Conservation (phyloP, 2,329 filamentous ascomycete species). For the Ploettnerulaceae sp. region DNA sequence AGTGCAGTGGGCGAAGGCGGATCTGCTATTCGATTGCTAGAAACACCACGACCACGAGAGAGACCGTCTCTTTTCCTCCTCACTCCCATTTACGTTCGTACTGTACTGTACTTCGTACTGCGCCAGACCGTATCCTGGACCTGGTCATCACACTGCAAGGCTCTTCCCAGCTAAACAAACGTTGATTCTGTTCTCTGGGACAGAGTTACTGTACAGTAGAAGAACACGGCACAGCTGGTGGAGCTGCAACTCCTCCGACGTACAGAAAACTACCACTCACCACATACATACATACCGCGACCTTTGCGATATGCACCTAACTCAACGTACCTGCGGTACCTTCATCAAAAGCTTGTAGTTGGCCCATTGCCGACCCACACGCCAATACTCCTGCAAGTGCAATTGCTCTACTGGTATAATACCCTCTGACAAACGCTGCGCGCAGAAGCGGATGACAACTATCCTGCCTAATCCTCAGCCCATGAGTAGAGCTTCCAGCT, state of each 20-base stretch:
- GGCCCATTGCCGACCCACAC: slow-evolving; percentile 7
- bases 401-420: background rate
- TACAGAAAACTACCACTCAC: background rate
- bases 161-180: slow-evolving; percentile 17
- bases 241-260: background rate
- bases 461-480: slow-evolving; percentile 8
- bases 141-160: slow-evolving; percentile 8
- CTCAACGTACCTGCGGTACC: slow-evolving; percentile 11
- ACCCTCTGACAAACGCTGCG: background rate
- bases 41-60: too few species aligned
- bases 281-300: background rate
- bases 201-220: too few species aligned
- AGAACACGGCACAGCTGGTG: slow-evolving; percentile 5
- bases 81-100: too few species aligned
- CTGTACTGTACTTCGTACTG: too few species aligned
- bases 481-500: slow-evolving; percentile 7
- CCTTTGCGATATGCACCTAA: slow-evolving; percentile 15
- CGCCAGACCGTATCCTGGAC: background rate
- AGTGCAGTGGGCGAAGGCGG: slow-evolving; percentile 14
- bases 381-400: slow-evolving; percentile 3
- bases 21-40: too few species aligned
- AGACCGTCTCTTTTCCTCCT: too few species aligned
- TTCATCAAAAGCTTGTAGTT: slow-evolving; percentile 12
- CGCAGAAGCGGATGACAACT: background rate
- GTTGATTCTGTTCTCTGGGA: too few species aligned